These are phyloP conservation scores for Penstemon barbatus DNA, from an alignment of 257 asterid genomes.

Conservation along the genomic window DNA sequence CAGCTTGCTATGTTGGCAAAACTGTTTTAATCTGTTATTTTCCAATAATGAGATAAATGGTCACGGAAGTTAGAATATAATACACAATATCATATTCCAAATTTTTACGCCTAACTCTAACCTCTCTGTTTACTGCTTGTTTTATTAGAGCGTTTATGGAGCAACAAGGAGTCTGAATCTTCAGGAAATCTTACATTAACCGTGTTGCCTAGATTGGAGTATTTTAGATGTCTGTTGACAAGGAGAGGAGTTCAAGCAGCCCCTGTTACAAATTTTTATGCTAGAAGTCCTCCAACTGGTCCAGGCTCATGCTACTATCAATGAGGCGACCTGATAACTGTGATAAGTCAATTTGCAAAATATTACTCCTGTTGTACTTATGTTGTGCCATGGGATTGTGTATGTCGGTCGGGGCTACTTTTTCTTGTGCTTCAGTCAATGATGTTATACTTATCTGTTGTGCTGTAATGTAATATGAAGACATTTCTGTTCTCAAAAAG, in stretches of 20 bases:
- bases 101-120: too few relatives aligned
- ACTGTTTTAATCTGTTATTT: too few relatives aligned
- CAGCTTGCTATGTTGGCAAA: not conserved
- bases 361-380: too few relatives aligned
- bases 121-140: slow-evolving; percentile 8
- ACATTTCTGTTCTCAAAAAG: not conserved
- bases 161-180: slow-evolving; percentile 44
- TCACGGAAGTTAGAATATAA: too few relatives aligned
- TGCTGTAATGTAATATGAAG: not conserved
- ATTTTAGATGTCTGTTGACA: slow-evolving; percentile 78
- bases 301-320: slow-evolving; percentile 84
- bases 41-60: too few relatives aligned
- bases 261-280: slow-evolving; percentile 62
- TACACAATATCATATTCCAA: too few relatives aligned
- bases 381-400: not conserved
- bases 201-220: slow-evolving; percentile 61
- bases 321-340: slow-evolving; percentile 28
- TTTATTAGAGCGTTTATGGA: slow-evolving; percentile 78
- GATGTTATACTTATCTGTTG: not conserved
- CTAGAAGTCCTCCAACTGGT: slow-evolving; percentile 63
- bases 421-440: not conserved
- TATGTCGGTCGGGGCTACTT: not conserved
- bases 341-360: not conserved
- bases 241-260: slow-evolving; percentile 90
- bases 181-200: slow-evolving; percentile 30